Evolutionary conservation across 140 eudicot species (phyloP).

Genomic region (Bidens hawaiensis): DNA sequence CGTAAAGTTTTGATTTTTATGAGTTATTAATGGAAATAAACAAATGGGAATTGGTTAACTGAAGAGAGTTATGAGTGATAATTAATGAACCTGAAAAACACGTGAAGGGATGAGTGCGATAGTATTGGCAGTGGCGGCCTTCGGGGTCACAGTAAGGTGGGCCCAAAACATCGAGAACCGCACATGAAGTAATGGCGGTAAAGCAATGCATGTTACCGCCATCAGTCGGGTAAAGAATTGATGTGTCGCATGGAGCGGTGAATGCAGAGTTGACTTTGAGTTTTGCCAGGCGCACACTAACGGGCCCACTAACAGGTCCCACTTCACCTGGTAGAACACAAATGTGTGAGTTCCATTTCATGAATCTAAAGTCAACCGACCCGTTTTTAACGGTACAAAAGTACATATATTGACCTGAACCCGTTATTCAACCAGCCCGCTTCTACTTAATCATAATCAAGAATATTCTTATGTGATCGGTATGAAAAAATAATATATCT

Average conservation of each 20-base stretch:
- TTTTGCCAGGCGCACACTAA: conserved; percentile 53
- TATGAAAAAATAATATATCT: too few species aligned
- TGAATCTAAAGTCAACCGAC: too few species aligned
- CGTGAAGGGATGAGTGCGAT: conserved; percentile 41
- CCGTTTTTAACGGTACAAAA: too few species aligned
- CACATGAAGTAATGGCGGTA: conserved; percentile 71
- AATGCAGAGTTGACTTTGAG: conserved; percentile 54
- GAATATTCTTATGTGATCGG: too few species aligned
- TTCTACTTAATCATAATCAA: too few species aligned
- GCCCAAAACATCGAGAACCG: conserved; percentile 86
- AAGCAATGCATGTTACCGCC: conserved; percentile 95
- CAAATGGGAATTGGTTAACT: not conserved
- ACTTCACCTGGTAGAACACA: conserved; percentile 18
- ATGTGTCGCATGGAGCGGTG: conserved; percentile 59
- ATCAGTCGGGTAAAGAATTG: conserved; percentile 67
- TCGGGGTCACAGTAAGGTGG: conserved; percentile 80
- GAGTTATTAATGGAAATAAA: not conserved
- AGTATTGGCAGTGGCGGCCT: conserved; percentile 84
- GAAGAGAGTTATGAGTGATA: not conserved
- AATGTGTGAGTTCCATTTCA: not conserved
- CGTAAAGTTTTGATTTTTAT: not conserved
- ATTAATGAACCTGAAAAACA: conserved; percentile 53
- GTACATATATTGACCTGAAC: too few species aligned
- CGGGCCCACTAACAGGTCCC: too few species aligned
- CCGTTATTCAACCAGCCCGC: too few species aligned